These are phyloP conservation scores for Cercophora samala DNA, from an alignment of 495 filamentous ascomycete species.

Conservation along the genomic window DNA sequence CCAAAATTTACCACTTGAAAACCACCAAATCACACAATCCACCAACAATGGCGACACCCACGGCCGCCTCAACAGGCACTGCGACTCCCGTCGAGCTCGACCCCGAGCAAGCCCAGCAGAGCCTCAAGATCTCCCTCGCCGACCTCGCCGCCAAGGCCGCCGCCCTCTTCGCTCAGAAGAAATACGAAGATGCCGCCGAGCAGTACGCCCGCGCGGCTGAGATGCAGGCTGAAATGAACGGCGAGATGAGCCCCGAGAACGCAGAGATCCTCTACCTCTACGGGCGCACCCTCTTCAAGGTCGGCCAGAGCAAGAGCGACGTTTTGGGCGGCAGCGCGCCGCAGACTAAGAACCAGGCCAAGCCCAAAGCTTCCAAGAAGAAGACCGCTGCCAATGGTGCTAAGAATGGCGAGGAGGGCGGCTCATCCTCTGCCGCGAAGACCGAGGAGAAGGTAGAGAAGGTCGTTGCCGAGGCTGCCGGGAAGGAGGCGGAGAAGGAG, in stretches of 20 bases:
- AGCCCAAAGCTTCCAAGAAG: conserved; percentile 35
- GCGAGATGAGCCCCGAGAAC: conserved; percentile 84
- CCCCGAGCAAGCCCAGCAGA: conserved; percentile 42
- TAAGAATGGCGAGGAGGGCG: neutral
- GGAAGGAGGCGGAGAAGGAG: conserved; percentile 37
- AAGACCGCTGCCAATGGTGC: conserved; percentile 23
- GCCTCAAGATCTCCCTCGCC: conserved; percentile 54
- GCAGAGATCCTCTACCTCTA: conserved; percentile 92
- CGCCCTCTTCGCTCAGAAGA: conserved; percentile 73
- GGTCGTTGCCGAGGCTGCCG: conserved; percentile 17
- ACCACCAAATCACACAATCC: neutral
- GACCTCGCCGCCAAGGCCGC: conserved; percentile 54
- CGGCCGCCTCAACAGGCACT: conserved; percentile 27
- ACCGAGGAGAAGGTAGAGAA: conserved; percentile 5
- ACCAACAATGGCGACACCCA: conserved; percentile 27
- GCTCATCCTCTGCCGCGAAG: neutral
- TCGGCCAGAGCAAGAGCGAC: conserved; percentile 90
- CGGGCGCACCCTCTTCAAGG: conserved; percentile 86
- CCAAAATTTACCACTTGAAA: neutral
- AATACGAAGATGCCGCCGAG: conserved; percentile 80
- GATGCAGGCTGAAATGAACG: conserved; percentile 85
- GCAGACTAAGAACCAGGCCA: conserved; percentile 50
- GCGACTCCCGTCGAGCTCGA: conserved; percentile 36
- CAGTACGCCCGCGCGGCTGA: conserved; percentile 84
- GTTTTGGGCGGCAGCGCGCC: conserved; percentile 82